Evolutionary conservation across 2,329 filamentous ascomycete genomes (phyloP), one percentile per base, ranked within the genome.

Genomic region (Emergomyces orientalis): DNA sequence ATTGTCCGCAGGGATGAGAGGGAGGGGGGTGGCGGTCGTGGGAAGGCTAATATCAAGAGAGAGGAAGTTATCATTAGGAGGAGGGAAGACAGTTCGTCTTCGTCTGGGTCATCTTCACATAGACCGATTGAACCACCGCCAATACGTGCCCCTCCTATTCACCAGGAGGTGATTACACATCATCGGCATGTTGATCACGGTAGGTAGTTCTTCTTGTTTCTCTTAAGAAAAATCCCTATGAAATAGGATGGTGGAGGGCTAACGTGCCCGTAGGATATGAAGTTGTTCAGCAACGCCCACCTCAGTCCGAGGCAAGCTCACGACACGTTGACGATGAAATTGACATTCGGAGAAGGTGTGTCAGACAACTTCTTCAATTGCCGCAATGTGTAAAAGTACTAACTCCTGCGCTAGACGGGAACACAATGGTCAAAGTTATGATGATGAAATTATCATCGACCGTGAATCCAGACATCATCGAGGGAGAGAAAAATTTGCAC

Each of bases 171-270:
- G 63, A 92, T 95, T 67, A 95, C 90, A 0, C 90, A 94, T 76
- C 93, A 94, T 73, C 84, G 87, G 63, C 89, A 93, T 71, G 88
- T 95, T 69, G 89, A 96, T 71, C 90, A 96, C 76, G 91, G 89
- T 90, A 67, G 61, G 68, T 2, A 14, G 25, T 43, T 7, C 13
- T 30, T 30, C 1, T 11, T 9, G 6, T 8, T 45, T 25, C 13
- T 32, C n/a, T 9, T 55, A 5, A 6, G 11, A 11, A n/a, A 22
- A 9, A n/a, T 9, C 3, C 22, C 43, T 11, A n/a, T 25, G 43
- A 47, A 47, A 47, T 47, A 43, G 19, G 13, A 17, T 32, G 25
- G 6, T 49, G 11, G 27, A 37, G 6, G 19, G 43, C 22, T 63
- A 25, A 59, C 47, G 22, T 27, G 14, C 9, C 3, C 32, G 39